A percentile compares a stretch with the other conserved stretches of the same genome.
phyloP scores from a whole-genome alignment of 2,329 filamentous ascomycete species.

The Chaetomiaceae sp. region DNA sequence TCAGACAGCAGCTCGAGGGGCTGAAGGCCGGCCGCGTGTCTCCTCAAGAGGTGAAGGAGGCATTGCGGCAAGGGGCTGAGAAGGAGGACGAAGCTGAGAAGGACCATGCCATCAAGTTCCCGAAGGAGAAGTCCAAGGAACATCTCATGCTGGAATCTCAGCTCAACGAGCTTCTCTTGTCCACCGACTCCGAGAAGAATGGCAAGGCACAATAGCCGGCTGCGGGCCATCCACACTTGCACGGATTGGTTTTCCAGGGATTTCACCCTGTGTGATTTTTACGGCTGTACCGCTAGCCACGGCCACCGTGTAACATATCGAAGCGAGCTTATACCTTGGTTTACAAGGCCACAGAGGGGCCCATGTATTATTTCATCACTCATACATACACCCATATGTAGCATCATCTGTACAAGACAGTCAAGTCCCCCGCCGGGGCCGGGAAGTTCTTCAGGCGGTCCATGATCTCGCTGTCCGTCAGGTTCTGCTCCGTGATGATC shows the following conservation, averaged over 20 bases:
- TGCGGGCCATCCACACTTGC: too few relatives aligned
- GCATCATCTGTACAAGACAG: slow-evolving; percentile 45
- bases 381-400: not conserved
- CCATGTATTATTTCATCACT: not conserved
- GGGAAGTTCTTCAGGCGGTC: slow-evolving; percentile 57
- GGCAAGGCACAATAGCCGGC: too few relatives aligned
- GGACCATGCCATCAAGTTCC: slow-evolving; percentile 19
- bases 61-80: slow-evolving; percentile 2
- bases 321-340: not conserved
- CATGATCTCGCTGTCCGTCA: slow-evolving; percentile 65
- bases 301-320: too few relatives aligned
- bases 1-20: slow-evolving; percentile 34
- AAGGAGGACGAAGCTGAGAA: not conserved
- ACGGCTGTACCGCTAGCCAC: too few relatives aligned
- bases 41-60: slow-evolving; percentile 25
- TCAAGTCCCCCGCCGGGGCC: slow-evolving; percentile 46
- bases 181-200: not conserved
- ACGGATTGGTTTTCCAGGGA: too few relatives aligned
- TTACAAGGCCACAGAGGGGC: not conserved
- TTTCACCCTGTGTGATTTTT: too few relatives aligned
- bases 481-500: slow-evolving; percentile 69
- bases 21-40: slow-evolving; percentile 27
- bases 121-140: slow-evolving; percentile 20
- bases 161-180: slow-evolving; percentile 16
- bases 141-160: slow-evolving; percentile 19